phyloP scores from a whole-genome alignment of 345 rosid species.

The Aquilaria sinensis region DNA sequence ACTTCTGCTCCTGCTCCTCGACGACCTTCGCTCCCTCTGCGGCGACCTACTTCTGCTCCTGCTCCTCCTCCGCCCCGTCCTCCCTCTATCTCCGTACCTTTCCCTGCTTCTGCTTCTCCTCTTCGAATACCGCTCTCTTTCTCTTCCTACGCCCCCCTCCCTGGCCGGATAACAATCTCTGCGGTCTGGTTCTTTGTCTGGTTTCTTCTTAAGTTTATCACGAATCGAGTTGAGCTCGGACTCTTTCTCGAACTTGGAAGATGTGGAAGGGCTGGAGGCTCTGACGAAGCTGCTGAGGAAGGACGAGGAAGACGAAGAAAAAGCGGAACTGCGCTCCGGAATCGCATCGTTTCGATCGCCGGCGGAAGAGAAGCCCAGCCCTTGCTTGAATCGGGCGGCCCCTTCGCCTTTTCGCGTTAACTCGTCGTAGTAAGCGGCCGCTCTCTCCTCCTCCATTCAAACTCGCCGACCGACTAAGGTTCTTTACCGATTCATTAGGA shows the following conservation, averaged over 20 bases:
- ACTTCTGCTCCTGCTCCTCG: slow-evolving; percentile 34
- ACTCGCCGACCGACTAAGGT: too few relatives aligned
- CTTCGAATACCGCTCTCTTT: slow-evolving; percentile 29
- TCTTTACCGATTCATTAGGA: too few relatives aligned
- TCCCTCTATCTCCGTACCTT: slow-evolving; percentile 28
- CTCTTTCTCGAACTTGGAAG: slow-evolving; percentile 43
- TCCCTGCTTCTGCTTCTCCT: slow-evolving; percentile 44
- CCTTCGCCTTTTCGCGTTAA: slow-evolving; percentile 86
- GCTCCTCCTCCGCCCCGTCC: slow-evolving; percentile 21
- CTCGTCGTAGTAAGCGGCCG: slow-evolving; percentile 79
- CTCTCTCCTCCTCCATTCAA: slow-evolving; percentile 69
- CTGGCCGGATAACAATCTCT: slow-evolving; percentile 24
- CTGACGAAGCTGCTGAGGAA: slow-evolving; percentile 66
- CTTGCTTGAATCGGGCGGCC: slow-evolving; percentile 96
- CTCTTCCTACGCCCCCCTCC: slow-evolving; percentile 24
- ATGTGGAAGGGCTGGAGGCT: slow-evolving; percentile 53
- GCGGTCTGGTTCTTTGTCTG: slow-evolving; percentile 16
- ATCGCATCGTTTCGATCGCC: slow-evolving; percentile 13
- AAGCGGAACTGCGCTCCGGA: slow-evolving; percentile 48
- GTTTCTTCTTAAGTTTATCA: slow-evolving; percentile 63
- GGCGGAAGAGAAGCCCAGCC: slow-evolving; percentile 74
- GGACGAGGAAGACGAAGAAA: slow-evolving; percentile 52
- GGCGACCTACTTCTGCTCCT: slow-evolving; percentile 26
- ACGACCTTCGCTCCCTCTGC: slow-evolving; percentile 9
- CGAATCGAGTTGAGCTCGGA: slow-evolving; percentile 63